A percentile compares a stretch with the other conserved stretches of the same genome.
phyloP scores from a whole-genome alignment of 352 stramenopile species.

The Globisporangium solare region DNA sequence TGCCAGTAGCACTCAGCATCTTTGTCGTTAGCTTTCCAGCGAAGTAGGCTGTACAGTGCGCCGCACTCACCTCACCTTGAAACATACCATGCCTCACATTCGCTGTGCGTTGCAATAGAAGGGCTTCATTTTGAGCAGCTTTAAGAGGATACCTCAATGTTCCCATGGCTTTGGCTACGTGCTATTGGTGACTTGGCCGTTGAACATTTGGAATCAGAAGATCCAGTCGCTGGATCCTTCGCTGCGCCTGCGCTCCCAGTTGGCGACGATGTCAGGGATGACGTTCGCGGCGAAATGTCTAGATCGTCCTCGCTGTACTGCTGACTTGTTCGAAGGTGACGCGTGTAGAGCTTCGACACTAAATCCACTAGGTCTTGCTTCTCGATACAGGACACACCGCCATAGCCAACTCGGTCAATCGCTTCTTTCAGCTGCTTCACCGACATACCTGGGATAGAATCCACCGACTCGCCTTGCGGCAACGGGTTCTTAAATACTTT shows the following conservation, averaged over 20 bases:
- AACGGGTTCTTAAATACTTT: slow-evolving; percentile 73
- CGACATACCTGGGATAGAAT: slow-evolving; percentile 64
- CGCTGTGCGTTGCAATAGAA: neutral
- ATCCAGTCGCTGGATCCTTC: slow-evolving; percentile 2
- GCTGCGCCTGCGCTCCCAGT: slow-evolving; percentile 1
- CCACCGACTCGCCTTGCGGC: slow-evolving; percentile 39
- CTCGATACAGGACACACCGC: slow-evolving; percentile 71
- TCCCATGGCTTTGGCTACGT: neutral
- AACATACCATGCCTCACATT: neutral
- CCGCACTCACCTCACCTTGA: neutral
- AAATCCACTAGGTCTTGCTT: slow-evolving; percentile 81
- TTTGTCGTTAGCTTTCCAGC: neutral
- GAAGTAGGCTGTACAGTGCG: neutral
- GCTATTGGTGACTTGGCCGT: slow-evolving; percentile 1
- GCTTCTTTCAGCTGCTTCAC: slow-evolving; percentile 79
- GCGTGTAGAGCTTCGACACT: slow-evolving; percentile 72
- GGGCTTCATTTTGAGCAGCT: neutral
- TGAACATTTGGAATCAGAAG: neutral
- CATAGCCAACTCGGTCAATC: slow-evolving; percentile 64
- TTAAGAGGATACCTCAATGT: slow-evolving; percentile 1
- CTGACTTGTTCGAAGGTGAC: slow-evolving; percentile 35
- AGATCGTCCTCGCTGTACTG: slow-evolving; percentile 38
- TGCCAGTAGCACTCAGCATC: neutral
- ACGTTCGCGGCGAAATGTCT: slow-evolving; percentile 5
- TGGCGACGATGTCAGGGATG: neutral